Evolutionary conservation across 495 filamentous ascomycete genomes (phyloP).

Genomic region (Evernia prunastri): DNA sequence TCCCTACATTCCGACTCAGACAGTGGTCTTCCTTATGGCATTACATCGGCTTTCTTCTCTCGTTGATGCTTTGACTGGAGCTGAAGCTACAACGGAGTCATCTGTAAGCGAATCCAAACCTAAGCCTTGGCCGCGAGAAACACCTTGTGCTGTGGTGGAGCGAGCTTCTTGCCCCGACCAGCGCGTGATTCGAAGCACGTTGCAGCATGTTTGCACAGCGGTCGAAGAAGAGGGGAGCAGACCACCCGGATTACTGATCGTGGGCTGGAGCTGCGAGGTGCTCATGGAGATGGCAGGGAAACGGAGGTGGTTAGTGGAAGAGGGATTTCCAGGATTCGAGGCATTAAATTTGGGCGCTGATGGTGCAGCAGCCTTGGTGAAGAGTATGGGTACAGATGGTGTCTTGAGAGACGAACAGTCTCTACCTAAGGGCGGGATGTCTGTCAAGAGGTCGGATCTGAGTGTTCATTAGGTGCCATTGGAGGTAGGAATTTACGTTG

Average conservation of each 20-base stretch:
- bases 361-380: constrained; percentile 15
- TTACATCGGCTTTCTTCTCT: constrained; percentile 74
- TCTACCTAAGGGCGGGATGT: background rate
- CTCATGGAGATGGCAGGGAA: constrained; percentile 46
- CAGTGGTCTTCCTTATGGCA: constrained; percentile 94
- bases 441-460: background rate
- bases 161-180: constrained; percentile 93
- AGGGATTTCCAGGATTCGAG: constrained; percentile 69
- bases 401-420: background rate
- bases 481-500: background rate
- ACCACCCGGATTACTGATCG: constrained; percentile 85
- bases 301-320: constrained; percentile 79
- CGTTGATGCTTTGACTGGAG: constrained; percentile 54
- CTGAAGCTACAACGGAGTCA: constrained; percentile 21
- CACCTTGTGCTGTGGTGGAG: constrained; percentile 89
- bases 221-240: constrained; percentile 85
- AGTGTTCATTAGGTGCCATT: background rate
- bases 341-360: constrained; percentile 32
- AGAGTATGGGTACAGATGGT: constrained; percentile 12
- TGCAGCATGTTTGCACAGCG: constrained; percentile 70
- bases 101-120: background rate
- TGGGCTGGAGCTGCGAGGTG: constrained; percentile 77
- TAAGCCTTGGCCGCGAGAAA: constrained; percentile 45
- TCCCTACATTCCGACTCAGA: constrained; percentile 66
- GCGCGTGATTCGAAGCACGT: constrained; percentile 78